Conservation (phyloP, 2,329 filamentous ascomycete species). For the Penicillium freii region DNA sequence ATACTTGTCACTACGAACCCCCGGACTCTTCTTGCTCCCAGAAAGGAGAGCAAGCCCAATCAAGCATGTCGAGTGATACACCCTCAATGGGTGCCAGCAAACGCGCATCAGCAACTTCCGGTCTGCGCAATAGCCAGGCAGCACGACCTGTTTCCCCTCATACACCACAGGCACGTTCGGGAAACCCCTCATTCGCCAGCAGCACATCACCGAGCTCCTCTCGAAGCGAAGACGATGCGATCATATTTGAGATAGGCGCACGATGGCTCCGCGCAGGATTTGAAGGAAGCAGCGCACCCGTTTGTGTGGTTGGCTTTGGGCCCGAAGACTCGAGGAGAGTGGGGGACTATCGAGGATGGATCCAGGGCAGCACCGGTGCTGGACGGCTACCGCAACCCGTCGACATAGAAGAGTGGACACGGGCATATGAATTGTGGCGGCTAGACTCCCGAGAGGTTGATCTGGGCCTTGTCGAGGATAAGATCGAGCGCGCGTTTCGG, state of each 20-base stretch:
- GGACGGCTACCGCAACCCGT: slow-evolving; percentile 28
- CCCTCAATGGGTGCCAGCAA: slow-evolving; percentile 28
- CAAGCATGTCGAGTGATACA: slow-evolving; percentile 23
- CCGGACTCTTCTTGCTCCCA: slow-evolving; percentile 10
- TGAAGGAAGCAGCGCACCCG: slow-evolving; percentile 73
- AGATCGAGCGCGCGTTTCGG: slow-evolving; percentile 76
- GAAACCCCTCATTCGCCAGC: slow-evolving; percentile 51
- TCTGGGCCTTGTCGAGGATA: slow-evolving; percentile 77
- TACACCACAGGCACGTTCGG: slow-evolving; percentile 57
- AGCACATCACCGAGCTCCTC: slow-evolving; percentile 58
- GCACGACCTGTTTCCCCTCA: slow-evolving; percentile 53
- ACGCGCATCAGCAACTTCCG: slow-evolving; percentile 26
- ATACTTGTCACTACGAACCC: slow-evolving; percentile 2
- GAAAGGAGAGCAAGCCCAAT: slow-evolving; percentile 9
- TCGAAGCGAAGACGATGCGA: slow-evolving; percentile 74
- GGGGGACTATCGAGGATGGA: slow-evolving; percentile 78
- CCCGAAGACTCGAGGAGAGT: slow-evolving; percentile 73
- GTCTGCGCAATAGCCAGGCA: slow-evolving; percentile 31
- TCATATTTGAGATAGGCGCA: slow-evolving; percentile 80
- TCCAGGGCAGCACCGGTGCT: slow-evolving; percentile 52
- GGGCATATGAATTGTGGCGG: slow-evolving; percentile 68
- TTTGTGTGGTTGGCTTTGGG: slow-evolving; percentile 69
- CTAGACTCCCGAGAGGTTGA: slow-evolving; percentile 71
- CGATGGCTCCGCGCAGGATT: slow-evolving; percentile 79
- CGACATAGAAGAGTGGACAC: slow-evolving; percentile 45